Conservation (phyloP, 2,329 filamentous ascomycete genomes). For the Pseudogymnoascus sp. region DNA sequence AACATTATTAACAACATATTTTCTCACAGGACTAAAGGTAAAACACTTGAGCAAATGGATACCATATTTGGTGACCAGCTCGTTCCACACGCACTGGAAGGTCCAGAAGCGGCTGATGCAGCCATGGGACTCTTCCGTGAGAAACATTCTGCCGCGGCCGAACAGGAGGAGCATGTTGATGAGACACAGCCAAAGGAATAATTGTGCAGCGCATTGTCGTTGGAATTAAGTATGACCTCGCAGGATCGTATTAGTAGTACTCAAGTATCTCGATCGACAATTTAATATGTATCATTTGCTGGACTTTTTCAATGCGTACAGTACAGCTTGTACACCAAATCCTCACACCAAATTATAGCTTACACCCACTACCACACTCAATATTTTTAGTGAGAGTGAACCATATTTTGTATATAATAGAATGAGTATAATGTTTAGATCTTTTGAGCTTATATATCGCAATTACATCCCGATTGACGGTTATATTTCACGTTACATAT, state of each 20-base stretch:
- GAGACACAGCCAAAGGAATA: neutral
- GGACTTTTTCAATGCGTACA: neutral
- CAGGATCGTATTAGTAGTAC: neutral
- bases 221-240: too few relatives aligned
- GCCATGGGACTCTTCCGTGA: constrained; percentile 18
- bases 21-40: constrained; percentile 38
- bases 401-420: neutral
- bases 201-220: neutral
- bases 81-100: constrained; percentile 30
- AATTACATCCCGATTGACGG: neutral
- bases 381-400: neutral
- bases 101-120: constrained; percentile 25
- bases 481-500: neutral
- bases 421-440: neutral
- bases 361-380: neutral
- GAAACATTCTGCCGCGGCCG: constrained; percentile 3
- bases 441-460: neutral
- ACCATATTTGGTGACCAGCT: constrained; percentile 32
- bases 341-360: neutral
- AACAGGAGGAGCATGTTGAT: neutral
- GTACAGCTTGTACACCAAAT: too few relatives aligned
- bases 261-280: too few relatives aligned
- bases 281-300: neutral
- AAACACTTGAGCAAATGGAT: constrained; percentile 37
- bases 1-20: constrained; percentile 18